Conservation (phyloP, 2,329 filamentous ascomycete species). For the Xylaria arbuscula region DNA sequence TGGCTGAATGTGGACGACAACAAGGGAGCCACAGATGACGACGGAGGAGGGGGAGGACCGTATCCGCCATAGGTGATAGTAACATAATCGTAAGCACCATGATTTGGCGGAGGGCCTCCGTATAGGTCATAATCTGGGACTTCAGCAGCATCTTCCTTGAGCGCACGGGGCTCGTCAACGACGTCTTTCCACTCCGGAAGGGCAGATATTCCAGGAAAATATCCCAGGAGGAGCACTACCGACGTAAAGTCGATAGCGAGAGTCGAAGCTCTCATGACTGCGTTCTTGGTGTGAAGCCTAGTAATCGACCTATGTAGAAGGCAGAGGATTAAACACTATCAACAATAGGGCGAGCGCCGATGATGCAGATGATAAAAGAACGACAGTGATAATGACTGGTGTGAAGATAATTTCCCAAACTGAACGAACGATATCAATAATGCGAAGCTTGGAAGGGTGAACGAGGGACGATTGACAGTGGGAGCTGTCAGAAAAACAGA, state of each 20-base stretch:
- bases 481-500: neutral
- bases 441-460: neutral
- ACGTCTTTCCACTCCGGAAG: slow-evolving; percentile 21
- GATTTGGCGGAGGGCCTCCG: slow-evolving; percentile 40
- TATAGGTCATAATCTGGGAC: slow-evolving; percentile 41
- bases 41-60: slow-evolving; percentile 43
- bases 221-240: slow-evolving; percentile 48
- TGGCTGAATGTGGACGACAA: slow-evolving; percentile 31
- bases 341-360: neutral
- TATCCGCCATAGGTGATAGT: slow-evolving; percentile 47
- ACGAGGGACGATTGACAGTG: slow-evolving; percentile 2
- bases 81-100: slow-evolving; percentile 44
- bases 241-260: slow-evolving; percentile 51
- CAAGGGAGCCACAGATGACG: slow-evolving; percentile 33
- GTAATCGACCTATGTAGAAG: neutral
- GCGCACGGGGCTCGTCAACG: slow-evolving; percentile 23
- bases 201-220: slow-evolving; percentile 38
- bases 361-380: neutral
- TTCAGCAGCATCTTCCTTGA: slow-evolving; percentile 22
- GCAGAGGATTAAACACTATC: neutral
- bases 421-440: neutral
- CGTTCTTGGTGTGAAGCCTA: slow-evolving; percentile 7
- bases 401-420: too few species aligned
- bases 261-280: slow-evolving; percentile 54
- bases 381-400: neutral